These are phyloP conservation scores for Diospyros kaki DNA, from an alignment of 148 eudicot genomes.

Conservation along the genomic window DNA sequence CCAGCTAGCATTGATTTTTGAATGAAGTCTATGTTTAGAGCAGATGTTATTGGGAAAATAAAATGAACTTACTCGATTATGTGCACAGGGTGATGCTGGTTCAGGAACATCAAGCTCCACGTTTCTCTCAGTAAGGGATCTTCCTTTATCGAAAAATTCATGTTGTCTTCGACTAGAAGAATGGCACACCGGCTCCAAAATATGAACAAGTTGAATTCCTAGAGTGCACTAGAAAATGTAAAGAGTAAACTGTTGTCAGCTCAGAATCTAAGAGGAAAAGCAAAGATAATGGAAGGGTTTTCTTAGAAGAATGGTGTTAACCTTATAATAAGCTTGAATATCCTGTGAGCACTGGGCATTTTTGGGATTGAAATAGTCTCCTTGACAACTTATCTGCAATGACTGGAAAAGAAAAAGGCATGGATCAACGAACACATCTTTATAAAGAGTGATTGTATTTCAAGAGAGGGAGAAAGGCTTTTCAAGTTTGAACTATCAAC, in stretches of 20 bases:
- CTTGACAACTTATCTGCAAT: constrained; percentile 17
- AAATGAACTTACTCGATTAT: constrained; percentile 8
- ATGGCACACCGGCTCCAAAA: constrained; percentile 21
- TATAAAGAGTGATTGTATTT: too few relatives aligned
- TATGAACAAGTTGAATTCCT: constrained; percentile 8
- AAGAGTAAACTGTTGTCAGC: not conserved
- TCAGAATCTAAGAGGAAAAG: not conserved
- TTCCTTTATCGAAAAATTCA: constrained; percentile 4
- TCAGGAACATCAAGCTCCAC: not conserved
- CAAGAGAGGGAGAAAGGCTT: not conserved
- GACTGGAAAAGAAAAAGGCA: constrained; percentile 9
- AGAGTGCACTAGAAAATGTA: constrained; percentile 4
- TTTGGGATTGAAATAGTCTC: constrained; percentile 14
- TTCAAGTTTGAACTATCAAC: not conserved
- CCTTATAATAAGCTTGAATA: constrained; percentile 13
- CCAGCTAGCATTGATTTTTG: too few relatives aligned
- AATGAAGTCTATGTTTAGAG: too few relatives aligned
- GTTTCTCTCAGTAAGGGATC: constrained; percentile 9
- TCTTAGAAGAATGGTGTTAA: not conserved
- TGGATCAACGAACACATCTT: too few relatives aligned
- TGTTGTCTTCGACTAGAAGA: constrained; percentile 1
- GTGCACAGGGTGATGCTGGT: constrained; percentile 3
- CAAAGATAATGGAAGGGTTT: not conserved
- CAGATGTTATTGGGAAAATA: not conserved
- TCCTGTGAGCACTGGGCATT: constrained; percentile 16